phyloP scores from a whole-genome alignment of 2,329 filamentous ascomycete genomes.

The Cercospora sp. region DNA sequence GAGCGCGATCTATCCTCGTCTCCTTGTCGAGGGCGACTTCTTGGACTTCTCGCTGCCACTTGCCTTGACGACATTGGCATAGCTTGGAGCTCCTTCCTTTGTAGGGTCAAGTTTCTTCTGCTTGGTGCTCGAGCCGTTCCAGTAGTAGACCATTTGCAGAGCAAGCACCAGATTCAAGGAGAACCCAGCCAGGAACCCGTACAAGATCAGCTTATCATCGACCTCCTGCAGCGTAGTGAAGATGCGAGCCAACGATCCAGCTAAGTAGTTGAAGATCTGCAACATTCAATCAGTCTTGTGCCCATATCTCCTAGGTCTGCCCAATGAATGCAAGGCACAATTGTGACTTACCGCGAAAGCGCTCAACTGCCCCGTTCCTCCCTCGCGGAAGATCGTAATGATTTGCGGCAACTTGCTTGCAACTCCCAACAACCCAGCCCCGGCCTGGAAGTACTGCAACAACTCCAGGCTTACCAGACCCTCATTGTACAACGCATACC shows the following conservation, averaged over 20 bases:
- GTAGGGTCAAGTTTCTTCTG: conserved; percentile 45
- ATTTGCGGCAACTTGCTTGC: conserved; percentile 96
- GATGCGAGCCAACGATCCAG: conserved; percentile 88
- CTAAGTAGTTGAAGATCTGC: conserved; percentile 98
- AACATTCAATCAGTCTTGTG: too few relatives aligned
- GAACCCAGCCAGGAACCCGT: conserved; percentile 90
- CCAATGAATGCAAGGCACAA: too few relatives aligned
- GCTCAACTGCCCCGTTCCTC: conserved; percentile 90
- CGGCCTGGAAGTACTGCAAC: conserved; percentile 76
- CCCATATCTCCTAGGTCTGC: too few relatives aligned
- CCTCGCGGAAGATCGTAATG: conserved; percentile 76
- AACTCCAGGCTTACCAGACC: conserved; percentile 64
- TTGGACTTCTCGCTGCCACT: conserved; percentile 42
- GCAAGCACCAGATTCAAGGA: conserved; percentile 84
- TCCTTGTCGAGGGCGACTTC: conserved; percentile 32
- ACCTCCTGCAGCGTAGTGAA: conserved; percentile 98
- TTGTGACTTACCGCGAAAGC: conserved; percentile 93
- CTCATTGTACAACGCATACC: conserved; percentile 69
- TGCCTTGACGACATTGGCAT: conserved; percentile 25
- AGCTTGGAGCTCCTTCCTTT: conserved; percentile 38
- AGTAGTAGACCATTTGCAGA: conserved; percentile 92
- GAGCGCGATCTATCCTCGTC: conserved; percentile 33
- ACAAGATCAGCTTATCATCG: conserved; percentile 92
- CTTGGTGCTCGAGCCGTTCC: conserved; percentile 63
- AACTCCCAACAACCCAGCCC: conserved; percentile 77